These are phyloP conservation scores for Physcomitrium patens DNA, from an alignment of 225 moss, liverwort and hornwort genomes.

Conservation along the genomic window DNA sequence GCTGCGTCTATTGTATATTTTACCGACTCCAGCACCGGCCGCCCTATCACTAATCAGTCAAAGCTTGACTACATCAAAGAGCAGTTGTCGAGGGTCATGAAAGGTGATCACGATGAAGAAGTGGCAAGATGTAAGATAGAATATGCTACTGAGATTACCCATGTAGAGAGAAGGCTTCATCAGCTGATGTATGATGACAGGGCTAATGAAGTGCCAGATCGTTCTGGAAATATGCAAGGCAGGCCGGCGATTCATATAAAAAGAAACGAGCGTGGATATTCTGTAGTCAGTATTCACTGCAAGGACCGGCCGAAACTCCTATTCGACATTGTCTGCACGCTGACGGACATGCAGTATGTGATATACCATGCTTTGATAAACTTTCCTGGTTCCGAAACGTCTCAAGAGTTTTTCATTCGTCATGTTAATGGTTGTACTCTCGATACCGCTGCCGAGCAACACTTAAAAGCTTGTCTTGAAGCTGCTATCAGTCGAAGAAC, in stretches of 20 bases:
- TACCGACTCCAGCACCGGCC: constrained; percentile 39
- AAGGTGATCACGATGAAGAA: constrained; percentile 39
- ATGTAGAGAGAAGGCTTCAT: constrained; percentile 55
- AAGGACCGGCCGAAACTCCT: constrained; percentile 60
- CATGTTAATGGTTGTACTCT: constrained; percentile 53
- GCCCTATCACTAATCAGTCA: constrained; percentile 33
- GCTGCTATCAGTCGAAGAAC: constrained; percentile 60
- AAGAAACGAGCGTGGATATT: constrained; percentile 48
- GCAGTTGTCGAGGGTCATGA: constrained; percentile 50
- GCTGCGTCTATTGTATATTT: constrained; percentile 61
- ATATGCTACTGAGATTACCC: constrained; percentile 47
- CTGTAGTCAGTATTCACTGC: constrained; percentile 53
- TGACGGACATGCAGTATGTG: constrained; percentile 67
- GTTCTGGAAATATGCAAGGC: not conserved
- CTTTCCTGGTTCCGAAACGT: constrained; percentile 44
- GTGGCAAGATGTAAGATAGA: constrained; percentile 43
- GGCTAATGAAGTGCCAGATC: constrained; percentile 23
- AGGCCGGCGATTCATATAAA: constrained; percentile 45
- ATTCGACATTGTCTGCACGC: constrained; percentile 59
- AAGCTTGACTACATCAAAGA: constrained; percentile 45
- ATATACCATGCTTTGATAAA: constrained; percentile 58
- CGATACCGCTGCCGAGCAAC: constrained; percentile 40
- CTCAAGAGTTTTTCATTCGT: constrained; percentile 58
- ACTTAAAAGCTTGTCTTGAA: constrained; percentile 45
- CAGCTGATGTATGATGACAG: constrained; percentile 56